Conservation (phyloP, 2,329 filamentous ascomycete genomes). For the Elsinoe australis region DNA sequence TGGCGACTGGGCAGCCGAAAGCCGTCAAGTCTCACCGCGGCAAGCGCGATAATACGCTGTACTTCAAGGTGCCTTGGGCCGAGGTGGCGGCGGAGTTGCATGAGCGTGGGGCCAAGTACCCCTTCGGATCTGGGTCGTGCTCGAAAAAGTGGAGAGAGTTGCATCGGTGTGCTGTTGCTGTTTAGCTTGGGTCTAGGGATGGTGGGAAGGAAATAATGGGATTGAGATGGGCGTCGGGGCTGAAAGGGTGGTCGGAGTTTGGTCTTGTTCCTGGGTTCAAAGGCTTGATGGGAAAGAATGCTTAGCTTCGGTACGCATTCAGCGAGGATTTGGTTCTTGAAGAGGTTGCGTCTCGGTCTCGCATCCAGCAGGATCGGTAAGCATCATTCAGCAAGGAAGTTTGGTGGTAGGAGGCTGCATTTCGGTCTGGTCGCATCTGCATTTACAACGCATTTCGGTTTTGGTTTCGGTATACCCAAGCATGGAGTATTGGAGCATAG, state of each 20-base stretch:
- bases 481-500: neutral
- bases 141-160: constrained; percentile 55
- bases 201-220: neutral
- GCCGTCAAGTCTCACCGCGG: neutral
- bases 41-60: neutral
- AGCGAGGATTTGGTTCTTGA: neutral
- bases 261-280: neutral
- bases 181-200: neutral
- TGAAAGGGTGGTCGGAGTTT: too few species aligned
- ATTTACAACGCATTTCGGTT: neutral
- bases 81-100: constrained; percentile 48
- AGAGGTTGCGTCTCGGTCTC: neutral
- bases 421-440: neutral
- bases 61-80: constrained; percentile 42
- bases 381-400: neutral
- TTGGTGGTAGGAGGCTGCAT: too few species aligned
- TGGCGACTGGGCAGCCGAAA: neutral
- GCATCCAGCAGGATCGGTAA: neutral
- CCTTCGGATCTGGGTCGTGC: constrained; percentile 54
- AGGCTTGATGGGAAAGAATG: neutral
- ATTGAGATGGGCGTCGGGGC: neutral
- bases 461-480: neutral
- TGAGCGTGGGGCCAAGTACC: constrained; percentile 48
- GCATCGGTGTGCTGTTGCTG: neutral
- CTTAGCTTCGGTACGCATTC: neutral